Conservation (phyloP, 805 yeast species). For the Barnettozyma pratensis region DNA sequence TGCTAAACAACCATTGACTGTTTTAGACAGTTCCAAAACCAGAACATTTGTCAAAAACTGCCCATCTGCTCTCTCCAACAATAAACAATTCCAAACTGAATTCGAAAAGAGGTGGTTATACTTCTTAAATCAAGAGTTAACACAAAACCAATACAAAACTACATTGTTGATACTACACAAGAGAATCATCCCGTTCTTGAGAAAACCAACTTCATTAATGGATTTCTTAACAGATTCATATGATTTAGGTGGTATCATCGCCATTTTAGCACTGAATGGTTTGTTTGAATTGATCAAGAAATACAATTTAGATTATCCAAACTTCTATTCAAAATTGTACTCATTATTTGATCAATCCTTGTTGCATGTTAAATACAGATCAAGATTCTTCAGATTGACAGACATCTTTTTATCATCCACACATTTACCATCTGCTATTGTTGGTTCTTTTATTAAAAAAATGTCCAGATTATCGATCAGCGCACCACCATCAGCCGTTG, state of each 20-base stretch:
- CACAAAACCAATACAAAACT: slow-evolving; percentile 58
- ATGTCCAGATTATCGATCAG: slow-evolving; percentile 68
- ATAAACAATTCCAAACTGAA: slow-evolving; percentile 47
- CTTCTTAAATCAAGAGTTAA: slow-evolving; percentile 43
- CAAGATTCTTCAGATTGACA: slow-evolving; percentile 81
- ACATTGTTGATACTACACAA: slow-evolving; percentile 72
- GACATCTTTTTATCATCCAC: slow-evolving; percentile 84
- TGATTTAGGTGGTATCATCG: slow-evolving; percentile 52
- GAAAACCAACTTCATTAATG: slow-evolving; percentile 79
- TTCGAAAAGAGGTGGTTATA: slow-evolving; percentile 68
- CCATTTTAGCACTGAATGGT: slow-evolving; percentile 81
- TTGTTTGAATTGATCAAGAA: slow-evolving; percentile 78
- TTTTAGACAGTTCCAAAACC: slow-evolving; percentile 28
- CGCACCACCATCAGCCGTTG: slow-evolving; percentile 86
- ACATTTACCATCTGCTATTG: slow-evolving; percentile 75
- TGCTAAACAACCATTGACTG: slow-evolving; percentile 30
- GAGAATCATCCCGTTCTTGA: slow-evolving; percentile 74
- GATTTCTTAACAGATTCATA: slow-evolving; percentile 91
- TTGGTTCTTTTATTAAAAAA: slow-evolving; percentile 86
- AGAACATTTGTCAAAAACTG: slow-evolving; percentile 38
- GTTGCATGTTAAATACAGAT: slow-evolving; percentile 72
- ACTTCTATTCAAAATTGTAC: slow-evolving; percentile 79
- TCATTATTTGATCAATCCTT: slow-evolving; percentile 70
- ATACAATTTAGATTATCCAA: slow-evolving; percentile 86
- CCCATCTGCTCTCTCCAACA: slow-evolving; percentile 39